phyloP scores from a whole-genome alignment of 78 protist genomes.

The Protostelium mycophagum region DNA sequence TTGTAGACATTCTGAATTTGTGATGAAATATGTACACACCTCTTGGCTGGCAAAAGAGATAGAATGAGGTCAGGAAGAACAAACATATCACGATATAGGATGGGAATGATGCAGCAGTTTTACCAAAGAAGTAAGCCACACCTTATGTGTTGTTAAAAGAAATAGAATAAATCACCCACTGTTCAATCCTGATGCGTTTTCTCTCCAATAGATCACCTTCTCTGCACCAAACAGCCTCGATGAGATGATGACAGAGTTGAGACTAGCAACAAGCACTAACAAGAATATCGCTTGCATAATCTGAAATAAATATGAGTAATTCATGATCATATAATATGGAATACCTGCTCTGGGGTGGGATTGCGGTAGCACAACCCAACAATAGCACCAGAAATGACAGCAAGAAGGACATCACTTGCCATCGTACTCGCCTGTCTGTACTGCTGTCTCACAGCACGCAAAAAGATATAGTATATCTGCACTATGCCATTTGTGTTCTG shows the following conservation, averaged over 20 bases:
- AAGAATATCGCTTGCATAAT: background rate
- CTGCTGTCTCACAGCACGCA: background rate
- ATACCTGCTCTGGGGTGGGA: background rate
- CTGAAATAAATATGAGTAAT: too few species aligned
- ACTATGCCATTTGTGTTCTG: background rate
- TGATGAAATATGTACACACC: too few species aligned
- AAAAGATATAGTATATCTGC: background rate
- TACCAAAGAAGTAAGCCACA: background rate
- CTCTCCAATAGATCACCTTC: background rate
- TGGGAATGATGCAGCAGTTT: background rate
- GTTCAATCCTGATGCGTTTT: background rate
- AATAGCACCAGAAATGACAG: background rate
- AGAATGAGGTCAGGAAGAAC: background rate
- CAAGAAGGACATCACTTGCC: background rate
- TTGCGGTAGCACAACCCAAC: background rate
- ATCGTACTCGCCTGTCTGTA: background rate
- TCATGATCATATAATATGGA: too few species aligned
- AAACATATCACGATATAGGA: background rate
- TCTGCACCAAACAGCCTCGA: background rate
- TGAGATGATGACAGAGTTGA: background rate
- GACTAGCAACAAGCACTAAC: background rate
- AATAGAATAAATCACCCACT: too few species aligned
- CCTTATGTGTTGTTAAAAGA: background rate
- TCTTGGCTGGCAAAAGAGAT: background rate
- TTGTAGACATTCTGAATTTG: too few species aligned